Conservation (phyloP, 768 basidiomycete species). For the Psilocybe cyanescens region DNA sequence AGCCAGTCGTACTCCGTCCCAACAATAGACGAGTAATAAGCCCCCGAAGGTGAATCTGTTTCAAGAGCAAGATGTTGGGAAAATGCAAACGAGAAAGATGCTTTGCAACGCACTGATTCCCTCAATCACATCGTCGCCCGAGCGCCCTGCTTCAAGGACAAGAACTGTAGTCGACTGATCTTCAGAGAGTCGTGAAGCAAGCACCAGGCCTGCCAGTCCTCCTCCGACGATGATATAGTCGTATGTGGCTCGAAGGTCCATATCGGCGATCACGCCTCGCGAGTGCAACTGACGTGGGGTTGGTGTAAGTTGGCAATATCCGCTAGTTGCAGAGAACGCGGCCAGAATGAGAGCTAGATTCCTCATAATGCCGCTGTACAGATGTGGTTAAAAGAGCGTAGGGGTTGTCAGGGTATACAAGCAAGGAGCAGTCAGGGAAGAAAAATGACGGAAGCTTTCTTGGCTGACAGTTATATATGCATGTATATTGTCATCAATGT, state of each 20-base stretch:
- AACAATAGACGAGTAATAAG: slow-evolving; percentile 56
- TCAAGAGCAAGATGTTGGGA: not conserved
- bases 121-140: slow-evolving; percentile 31
- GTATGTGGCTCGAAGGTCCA: slow-evolving; percentile 38
- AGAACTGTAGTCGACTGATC: slow-evolving; percentile 35
- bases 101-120: slow-evolving; percentile 30
- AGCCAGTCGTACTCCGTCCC: slow-evolving; percentile 55
- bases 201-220: slow-evolving; percentile 33
- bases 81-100: not conserved
- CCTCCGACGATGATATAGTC: slow-evolving; percentile 31
- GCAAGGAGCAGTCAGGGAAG: not conserved
- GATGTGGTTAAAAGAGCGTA: not conserved
- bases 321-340: slow-evolving; percentile 8
- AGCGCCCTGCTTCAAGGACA: slow-evolving; percentile 42
- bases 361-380: not conserved
- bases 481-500: not conserved
- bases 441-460: not conserved
- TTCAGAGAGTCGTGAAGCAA: slow-evolving; percentile 40
- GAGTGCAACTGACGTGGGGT: not conserved
- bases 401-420: not conserved
- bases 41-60: slow-evolving; percentile 51
- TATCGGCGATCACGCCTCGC: not conserved
- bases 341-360: slow-evolving; percentile 7
- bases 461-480: not conserved
- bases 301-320: not conserved